phyloP scores from a whole-genome alignment of 2,329 filamentous ascomycete species.

The Trichoderma atroviride region DNA sequence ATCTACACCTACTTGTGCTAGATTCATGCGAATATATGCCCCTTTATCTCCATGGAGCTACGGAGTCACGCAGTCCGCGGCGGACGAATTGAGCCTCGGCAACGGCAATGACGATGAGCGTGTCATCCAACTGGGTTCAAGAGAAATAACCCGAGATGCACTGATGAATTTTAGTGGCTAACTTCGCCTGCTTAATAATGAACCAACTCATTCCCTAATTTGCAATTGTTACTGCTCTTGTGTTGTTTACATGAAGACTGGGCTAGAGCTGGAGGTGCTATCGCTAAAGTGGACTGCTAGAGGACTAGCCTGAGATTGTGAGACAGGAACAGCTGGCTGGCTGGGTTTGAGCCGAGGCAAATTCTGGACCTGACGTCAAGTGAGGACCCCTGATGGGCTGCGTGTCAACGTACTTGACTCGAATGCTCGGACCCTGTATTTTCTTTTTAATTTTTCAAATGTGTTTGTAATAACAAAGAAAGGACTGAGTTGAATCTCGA shows the following conservation, averaged over 20 bases:
- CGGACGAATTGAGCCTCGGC: background rate
- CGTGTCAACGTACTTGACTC: background rate
- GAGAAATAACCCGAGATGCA: background rate
- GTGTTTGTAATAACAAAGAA: background rate
- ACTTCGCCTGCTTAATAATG: background rate
- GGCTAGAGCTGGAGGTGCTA: background rate
- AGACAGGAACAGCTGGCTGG: background rate
- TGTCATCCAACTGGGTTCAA: background rate
- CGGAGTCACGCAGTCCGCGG: background rate
- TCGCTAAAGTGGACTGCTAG: background rate
- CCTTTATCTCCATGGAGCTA: background rate
- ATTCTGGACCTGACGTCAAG: constrained; percentile 19
- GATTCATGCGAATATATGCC: background rate
- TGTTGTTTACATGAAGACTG: background rate
- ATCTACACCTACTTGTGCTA: background rate
- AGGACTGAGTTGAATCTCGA: background rate
- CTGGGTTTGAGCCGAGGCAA: constrained; percentile 20
- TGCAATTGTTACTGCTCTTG: background rate
- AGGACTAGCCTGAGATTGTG: background rate
- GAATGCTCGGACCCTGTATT: background rate
- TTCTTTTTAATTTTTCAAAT: background rate
- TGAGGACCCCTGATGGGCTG: constrained; percentile 3
- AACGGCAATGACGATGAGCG: background rate
- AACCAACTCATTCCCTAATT: background rate
- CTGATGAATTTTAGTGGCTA: background rate